Conservation (phyloP, 2,329 filamentous ascomycete genomes). For the Apiospora malaysiana region DNA sequence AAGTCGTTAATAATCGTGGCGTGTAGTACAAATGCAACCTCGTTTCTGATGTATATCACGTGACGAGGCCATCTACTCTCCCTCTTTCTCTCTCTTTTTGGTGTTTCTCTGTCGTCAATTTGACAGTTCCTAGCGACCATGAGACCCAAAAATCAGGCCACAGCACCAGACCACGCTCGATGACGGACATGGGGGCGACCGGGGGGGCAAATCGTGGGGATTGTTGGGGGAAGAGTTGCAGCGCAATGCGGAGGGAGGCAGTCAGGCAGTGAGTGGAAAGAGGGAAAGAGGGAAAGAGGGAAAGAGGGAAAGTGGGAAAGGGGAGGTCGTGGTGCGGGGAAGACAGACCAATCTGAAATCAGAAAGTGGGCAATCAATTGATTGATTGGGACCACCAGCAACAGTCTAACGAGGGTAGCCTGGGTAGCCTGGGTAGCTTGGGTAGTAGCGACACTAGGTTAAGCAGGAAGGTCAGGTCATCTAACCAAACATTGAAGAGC, state of each 20-base stretch:
- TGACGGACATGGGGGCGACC: not conserved
- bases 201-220: slow-evolving; percentile 13
- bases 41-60: not conserved
- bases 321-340: not conserved
- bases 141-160: slow-evolving; percentile 10
- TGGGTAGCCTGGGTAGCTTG: too few species aligned
- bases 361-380: not conserved
- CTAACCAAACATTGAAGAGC: not conserved
- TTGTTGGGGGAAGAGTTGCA: slow-evolving; percentile 5
- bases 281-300: not conserved
- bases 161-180: not conserved
- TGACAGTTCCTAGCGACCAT: not conserved
- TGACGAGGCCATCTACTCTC: not conserved
- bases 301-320: not conserved
- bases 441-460: not conserved
- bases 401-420: slow-evolving; percentile 9
- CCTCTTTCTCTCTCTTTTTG: too few species aligned
- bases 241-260: not conserved
- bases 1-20: not conserved
- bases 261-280: not conserved
- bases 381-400: not conserved
- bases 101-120: too few species aligned
- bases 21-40: not conserved
- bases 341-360: not conserved
- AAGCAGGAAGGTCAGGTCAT: slow-evolving; percentile 7